phyloP scores from a whole-genome alignment of 495 filamentous ascomycete genomes.

The Margaritispora aquatica region DNA sequence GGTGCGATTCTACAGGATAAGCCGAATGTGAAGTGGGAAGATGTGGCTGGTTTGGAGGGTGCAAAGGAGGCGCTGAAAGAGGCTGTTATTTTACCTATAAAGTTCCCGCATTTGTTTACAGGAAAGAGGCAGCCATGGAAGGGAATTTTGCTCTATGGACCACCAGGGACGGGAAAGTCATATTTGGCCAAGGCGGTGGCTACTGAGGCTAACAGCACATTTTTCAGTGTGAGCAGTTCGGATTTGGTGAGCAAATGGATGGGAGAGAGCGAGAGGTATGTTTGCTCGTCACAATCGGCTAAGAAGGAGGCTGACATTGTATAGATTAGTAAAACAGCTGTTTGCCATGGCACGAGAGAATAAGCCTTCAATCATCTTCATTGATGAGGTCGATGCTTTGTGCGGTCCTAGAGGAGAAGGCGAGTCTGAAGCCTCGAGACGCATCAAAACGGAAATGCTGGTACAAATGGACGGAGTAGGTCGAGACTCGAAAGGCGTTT shows the following conservation, averaged over 20 bases:
- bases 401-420: constrained; percentile 96
- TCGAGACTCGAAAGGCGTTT: constrained; percentile 84
- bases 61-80: constrained; percentile 98
- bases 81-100: constrained; percentile 93
- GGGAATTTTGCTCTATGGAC: constrained; percentile 93
- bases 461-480: constrained; percentile 99
- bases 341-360: constrained; percentile 99
- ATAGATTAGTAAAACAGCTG: constrained; percentile 89
- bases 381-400: constrained; percentile 96
- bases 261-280: constrained; percentile 94
- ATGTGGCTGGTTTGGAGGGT: constrained; percentile 91
- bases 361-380: constrained; percentile 97
- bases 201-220: constrained; percentile 98
- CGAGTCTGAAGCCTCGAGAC: constrained; percentile 91
- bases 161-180: constrained; percentile 93
- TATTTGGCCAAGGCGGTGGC: constrained; percentile 96
- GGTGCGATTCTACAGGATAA: constrained; percentile 93
- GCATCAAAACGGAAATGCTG: constrained; percentile 97
- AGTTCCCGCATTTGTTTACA: constrained; percentile 95
- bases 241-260: constrained; percentile 99
- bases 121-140: constrained; percentile 98
- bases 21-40: constrained; percentile 94
- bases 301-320: not conserved
- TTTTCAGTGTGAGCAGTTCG: constrained; percentile 96
- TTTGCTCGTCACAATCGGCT: not conserved